Base-by-base conservation (phyloP, 2,329 filamentous ascomycete species). In the Stemphylium beticola region DNA sequence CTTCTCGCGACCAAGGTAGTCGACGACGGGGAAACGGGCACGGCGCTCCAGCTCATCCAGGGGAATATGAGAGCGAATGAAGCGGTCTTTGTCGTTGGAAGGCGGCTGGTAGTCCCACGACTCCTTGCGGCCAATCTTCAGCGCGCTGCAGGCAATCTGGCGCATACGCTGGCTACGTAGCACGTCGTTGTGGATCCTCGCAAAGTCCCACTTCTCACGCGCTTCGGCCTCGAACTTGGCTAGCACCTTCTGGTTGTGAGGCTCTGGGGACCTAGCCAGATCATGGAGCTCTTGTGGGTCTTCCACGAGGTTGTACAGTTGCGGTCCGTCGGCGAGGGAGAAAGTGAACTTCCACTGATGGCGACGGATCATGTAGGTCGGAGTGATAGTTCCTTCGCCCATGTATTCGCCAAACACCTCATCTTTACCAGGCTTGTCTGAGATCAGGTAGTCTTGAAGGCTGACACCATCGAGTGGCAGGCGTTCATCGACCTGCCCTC, bases 321-420 rank as follows among this genome's bases (percentile, higher is more conserved):
- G 91, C 26, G 90, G 87, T 29, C 89, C 87, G 71, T 97, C 93
- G 18, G 87, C 88, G 6, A 92, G 87, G 68, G 92, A 96, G 60
- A 85, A 92, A 61, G 95, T 87, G 75, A 92, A 96, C 81, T 97
- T 97, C 91, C 91, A 97, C 41, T 84, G 82, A 8, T 91, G 91
- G 49, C 92, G 88, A 53, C 90, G 87, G 71, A 97, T 97, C 93
- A 97, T 97, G 82, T 96, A 91, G 52, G 96, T 85, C 1, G 93
- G 93, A 4, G 90, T 87, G 51, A 96, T 82, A 1, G 93, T 96
- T 42, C 93, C 93, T 77, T 97, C 93, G 44, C 92, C 93, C 70
- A 93, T 96, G 79, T 97, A 97, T 78, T 97, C 93, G 57, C 92
- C 92, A 67, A 93, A 89, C n/a, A 95, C 92, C 10, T 90, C 95